Base-by-base conservation (phyloP, 805 yeast species). In the Candida adriatica region DNA sequence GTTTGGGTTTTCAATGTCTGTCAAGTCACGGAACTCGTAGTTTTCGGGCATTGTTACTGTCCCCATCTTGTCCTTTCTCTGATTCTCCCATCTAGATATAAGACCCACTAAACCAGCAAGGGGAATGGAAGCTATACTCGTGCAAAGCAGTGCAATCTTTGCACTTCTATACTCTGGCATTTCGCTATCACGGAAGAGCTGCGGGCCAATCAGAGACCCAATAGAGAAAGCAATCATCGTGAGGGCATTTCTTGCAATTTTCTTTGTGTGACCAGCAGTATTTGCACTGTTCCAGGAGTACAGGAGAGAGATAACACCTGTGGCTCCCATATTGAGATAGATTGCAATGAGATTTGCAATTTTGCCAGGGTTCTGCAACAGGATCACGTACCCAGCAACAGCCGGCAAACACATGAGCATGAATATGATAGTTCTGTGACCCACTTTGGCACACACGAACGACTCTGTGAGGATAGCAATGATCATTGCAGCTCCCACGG, bases 201-300 rank as follows among this genome's bases (percentile, higher is more conserved):
- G 81, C 3, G 86, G 83, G 0, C 82, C 84, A 29, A 75, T 60
- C 37, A 80, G 55, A 43, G 77, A 68, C 6, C 78, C 73, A 16
- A 74, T 52, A 8, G 75, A 72, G 46, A 73, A 75, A n/a, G 68
- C 70, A 32, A 74, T 59, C 75, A 75, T 68, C 1, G 75, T 73
- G 16, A 67, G 44, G 5, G 70, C 73, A 43, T 72, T 73, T 38
- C 79, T 56, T 19, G 66, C 65, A 16, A 73, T 53, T 39, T 75
- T 64, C 45, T 75, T 75, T 6, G 79, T 72, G 34, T 73, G 70
- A 2, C 82, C 81, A 1, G 81, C 72, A 7, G 79, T 73, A 42
- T 75, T 75, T 27, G 77, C 67, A 34, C 70, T 65, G 38, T 72
- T 72, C 82, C 81, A 75, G 5, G 75, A 67, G 45, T 73, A 75